Evolutionary conservation across 208 protist genomes (phyloP).

Genomic region (Trypanosoma vivax): DNA sequence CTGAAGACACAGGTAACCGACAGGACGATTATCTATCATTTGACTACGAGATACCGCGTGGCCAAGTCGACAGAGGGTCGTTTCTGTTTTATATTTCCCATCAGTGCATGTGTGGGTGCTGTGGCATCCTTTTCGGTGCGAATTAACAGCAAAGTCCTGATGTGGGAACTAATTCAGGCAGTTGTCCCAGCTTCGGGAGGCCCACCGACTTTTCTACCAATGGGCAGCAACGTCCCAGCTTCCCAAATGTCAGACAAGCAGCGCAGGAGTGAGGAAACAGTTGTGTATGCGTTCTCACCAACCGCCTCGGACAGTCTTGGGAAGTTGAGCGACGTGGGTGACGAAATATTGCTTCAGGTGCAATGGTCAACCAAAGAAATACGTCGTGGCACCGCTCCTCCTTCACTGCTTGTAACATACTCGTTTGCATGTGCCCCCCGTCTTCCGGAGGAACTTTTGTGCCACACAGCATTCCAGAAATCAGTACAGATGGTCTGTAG

Average conservation of each 20-base stretch:
- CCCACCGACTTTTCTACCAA: constrained; percentile 18
- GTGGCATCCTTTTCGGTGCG: constrained; percentile 30
- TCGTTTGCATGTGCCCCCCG: constrained; percentile 55
- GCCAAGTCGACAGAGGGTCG: constrained; percentile 1
- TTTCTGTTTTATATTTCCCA: constrained; percentile 54
- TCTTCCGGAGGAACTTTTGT: constrained; percentile 37
- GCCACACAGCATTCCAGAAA: constrained; percentile 25
- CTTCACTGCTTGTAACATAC: constrained; percentile 27
- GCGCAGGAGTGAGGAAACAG: constrained; percentile 1
- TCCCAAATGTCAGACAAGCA: constrained; percentile 19
- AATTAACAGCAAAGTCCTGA: constrained; percentile 27
- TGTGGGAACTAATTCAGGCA: constrained; percentile 33
- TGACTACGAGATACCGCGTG: constrained; percentile 34
- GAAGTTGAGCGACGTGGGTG: neutral
- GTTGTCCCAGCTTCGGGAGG: neutral
- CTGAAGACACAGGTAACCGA: constrained; percentile 28
- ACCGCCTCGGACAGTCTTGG: constrained; percentile 5
- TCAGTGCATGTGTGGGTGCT: constrained; percentile 46
- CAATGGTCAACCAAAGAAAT: constrained; percentile 15
- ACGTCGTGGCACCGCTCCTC: neutral
- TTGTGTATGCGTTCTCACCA: constrained; percentile 10
- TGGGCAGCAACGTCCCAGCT: constrained; percentile 10
- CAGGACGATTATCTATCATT: constrained; percentile 36
- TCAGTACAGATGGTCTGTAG: constrained; percentile 28
- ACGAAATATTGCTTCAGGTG: constrained; percentile 14